Base-by-base conservation (phyloP, 1,284 basidiomycete genomes). In the Cutaneotrichosporon arboriforme region DNA sequence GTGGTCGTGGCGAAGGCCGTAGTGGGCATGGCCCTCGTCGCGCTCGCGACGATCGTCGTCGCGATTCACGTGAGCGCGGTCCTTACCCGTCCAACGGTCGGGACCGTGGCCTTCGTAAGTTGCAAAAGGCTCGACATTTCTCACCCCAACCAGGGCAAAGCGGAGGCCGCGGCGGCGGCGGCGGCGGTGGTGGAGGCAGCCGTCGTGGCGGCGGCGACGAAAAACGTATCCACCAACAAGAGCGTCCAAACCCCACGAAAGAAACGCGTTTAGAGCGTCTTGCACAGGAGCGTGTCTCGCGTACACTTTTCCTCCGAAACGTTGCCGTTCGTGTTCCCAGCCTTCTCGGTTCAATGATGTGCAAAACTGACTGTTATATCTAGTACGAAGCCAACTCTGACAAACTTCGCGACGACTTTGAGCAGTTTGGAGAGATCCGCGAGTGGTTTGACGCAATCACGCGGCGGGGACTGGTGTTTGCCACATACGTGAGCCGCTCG, bases 281-380 rank as follows among this genome's bases (percentile, higher is more conserved):
- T 7, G 54, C 63, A 51, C 42, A 55, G 54, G 93, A 96, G 76
- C 82, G 89, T 65, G 92, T 92, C 1, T 96, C 94, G 73, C 83
- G 94, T 47, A 97, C 92, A 1, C 77, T 98, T 36, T 98, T 98
- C 70, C 91, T 97, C 59, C 86, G 94, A 65, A 97, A 97, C 72
- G 88, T 97, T 66, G 92, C 91, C 83, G 92, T 88, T 62, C 58
- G 78, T 75, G 17, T n/a, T 2, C 2, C 9, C 20, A 15, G 40
- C 33, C 39, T 10, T 10, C 10, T 31, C 10, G 5, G 26, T n/a
- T n/a, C n/a, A n/a, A n/a, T n/a, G 26, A 31, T 31, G 26, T 31
- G 26, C 9, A 35, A n/a, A n/a, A 22, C 40, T 49, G 35, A 56
- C 37, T n/a, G n/a, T 8, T 18, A 5, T 31, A 7, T 31, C 10